Conservation (phyloP, 192 early-diverging fungal genomes). For the Geosiphon pyriformis region DNA sequence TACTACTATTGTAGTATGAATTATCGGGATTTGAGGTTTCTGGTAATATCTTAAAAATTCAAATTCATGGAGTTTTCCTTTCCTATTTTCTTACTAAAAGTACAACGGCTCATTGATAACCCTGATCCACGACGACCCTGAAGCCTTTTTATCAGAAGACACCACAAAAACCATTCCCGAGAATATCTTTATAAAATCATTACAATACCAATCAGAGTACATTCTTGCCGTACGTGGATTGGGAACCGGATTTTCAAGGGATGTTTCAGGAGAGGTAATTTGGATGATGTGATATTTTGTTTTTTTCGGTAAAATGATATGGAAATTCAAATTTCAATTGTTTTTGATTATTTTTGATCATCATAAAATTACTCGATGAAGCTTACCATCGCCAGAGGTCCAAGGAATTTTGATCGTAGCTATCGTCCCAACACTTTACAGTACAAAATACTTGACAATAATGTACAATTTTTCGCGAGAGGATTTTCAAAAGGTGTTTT, state of each 20-base stretch:
- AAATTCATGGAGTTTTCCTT: too few relatives aligned
- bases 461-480: constrained; percentile 53
- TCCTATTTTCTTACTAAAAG: constrained; percentile 18
- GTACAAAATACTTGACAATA: constrained; percentile 56
- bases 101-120: constrained; percentile 45
- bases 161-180: constrained; percentile 33
- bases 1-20: not conserved
- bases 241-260: constrained; percentile 48
- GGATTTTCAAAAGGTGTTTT: constrained; percentile 45
- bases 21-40: too few relatives aligned
- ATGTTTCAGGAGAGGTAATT: constrained; percentile 51
- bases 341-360: too few relatives aligned
- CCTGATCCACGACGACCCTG: constrained; percentile 50
- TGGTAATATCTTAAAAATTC: too few relatives aligned
- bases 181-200: constrained; percentile 45
- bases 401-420: constrained; percentile 36
- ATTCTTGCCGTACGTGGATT: constrained; percentile 45
- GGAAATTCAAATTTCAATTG: too few relatives aligned
- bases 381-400: constrained; percentile 47
- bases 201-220: constrained; percentile 42
- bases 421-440: constrained; percentile 44
- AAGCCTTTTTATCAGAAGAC: constrained; percentile 25
- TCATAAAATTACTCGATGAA: too few relatives aligned
- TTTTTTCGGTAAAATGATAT: not conserved
- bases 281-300: not conserved